Evolutionary conservation across 169 alveolate genomes (phyloP), one percentile per base, ranked within the genome.

Genomic region (Cyclospora cayetanensis): DNA sequence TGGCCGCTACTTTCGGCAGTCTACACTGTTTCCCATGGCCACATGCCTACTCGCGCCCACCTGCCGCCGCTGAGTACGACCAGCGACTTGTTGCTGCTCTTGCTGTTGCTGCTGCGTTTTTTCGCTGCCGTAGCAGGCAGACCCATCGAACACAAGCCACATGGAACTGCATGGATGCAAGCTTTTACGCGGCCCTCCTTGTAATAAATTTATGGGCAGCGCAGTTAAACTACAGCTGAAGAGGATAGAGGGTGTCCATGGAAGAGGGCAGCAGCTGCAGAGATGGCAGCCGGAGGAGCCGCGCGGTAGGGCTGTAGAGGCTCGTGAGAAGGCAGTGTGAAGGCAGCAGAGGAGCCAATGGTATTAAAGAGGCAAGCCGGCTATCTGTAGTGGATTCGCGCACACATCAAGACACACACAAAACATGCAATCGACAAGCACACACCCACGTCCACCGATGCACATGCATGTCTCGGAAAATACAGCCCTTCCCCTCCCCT

Each of bases 301-400:
- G 37, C 34, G 39, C 39, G 9, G 76, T n/a, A 2, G 76, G 76
- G 4, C 18, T 27, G 12, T 2, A 15, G 39, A 65, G 76, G 34
- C 9, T n/a, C 20, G 39, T 27, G 2, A 65, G 76, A 15, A 65
- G 39, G 34, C 41, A 65, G 39, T 65, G 76, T 9, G n/a, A 20
- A 2, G 76, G 76, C 35, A 65, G 76, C 35, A 65, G 31, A 65
- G 76, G 76, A 15, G 76, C n/a, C 11, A 65, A 18, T 9, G 76
- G 76, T 25, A 65, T 1, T 2, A 65, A 4, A 2, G 76, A 65
- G 76, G 43, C 76, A 11, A 65, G 37, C 20, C 76, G 76, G 76
- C 76, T n/a, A 25, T 65, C 76, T 65, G 76, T 41, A 65, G 35
- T 41, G 31, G 70, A n/a, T n/a, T n/a, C n/a, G n/a, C n/a, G n/a